A percentile compares a stretch with the other conserved stretches of the same genome.
Conservation (phyloP, 2,329 filamentous ascomycete species). For the Arachnopeziza araneosa region DNA sequence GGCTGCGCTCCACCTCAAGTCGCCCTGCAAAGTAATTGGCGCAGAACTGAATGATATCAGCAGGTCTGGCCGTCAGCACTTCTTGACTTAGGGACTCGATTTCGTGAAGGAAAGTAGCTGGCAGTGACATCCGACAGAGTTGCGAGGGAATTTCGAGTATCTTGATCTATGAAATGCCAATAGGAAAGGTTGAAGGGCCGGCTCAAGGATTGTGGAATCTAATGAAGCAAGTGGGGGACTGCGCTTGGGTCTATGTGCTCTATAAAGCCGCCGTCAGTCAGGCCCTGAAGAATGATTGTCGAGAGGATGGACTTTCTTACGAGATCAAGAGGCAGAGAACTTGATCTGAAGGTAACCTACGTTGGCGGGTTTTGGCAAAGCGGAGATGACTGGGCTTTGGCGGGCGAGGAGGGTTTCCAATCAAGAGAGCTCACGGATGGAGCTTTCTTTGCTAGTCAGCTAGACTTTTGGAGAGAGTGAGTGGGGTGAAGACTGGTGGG, state of each 20-base stretch:
- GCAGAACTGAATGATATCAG: slow-evolving; percentile 65
- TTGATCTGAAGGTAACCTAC: not conserved
- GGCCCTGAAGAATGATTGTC: not conserved
- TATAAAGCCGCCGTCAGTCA: not conserved
- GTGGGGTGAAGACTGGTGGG: not conserved
- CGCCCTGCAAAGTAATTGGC: slow-evolving; percentile 62
- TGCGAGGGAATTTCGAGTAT: not conserved
- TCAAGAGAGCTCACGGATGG: not conserved
- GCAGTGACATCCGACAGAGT: slow-evolving; percentile 39
- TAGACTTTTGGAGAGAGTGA: not conserved
- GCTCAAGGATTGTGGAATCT: not conserved
- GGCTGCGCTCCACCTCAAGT: slow-evolving; percentile 58
- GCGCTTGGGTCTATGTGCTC: not conserved
- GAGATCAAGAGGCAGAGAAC: not conserved
- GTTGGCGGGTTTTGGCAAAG: not conserved
- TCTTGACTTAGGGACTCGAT: slow-evolving; percentile 59
- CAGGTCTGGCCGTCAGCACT: slow-evolving; percentile 50
- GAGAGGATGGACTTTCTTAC: not conserved
- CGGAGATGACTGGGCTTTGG: not conserved
- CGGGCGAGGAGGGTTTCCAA: not conserved
- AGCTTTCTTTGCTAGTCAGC: not conserved
- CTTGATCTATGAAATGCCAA: not conserved
- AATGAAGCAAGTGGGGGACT: not conserved
- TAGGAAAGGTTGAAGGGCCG: not conserved
- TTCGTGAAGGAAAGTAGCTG: slow-evolving; percentile 53